Evolutionary conservation across 805 yeast genomes (phyloP).

Genomic region (Hanseniaspora valbyensis): DNA sequence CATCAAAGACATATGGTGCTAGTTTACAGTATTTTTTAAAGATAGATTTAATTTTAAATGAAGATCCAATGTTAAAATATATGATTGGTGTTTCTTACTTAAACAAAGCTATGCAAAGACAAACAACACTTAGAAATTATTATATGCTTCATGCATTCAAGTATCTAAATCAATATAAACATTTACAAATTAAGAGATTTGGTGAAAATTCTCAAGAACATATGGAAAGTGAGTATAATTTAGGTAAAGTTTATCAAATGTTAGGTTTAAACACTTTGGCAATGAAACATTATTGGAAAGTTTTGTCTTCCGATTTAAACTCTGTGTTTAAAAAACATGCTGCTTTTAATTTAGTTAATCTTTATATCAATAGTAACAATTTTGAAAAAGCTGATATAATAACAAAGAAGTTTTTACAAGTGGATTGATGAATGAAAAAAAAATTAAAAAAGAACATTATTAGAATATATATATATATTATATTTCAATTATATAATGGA

Average conservation of each 20-base stretch:
- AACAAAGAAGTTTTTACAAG: constrained; percentile 52
- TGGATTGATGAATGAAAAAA: constrained; percentile 31
- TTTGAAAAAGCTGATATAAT: constrained; percentile 48
- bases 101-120: constrained; percentile 85
- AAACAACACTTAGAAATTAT: constrained; percentile 72
- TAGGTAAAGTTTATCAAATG: constrained; percentile 77
- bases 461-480: neutral
- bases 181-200: constrained; percentile 34
- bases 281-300: constrained; percentile 58
- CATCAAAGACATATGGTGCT: constrained; percentile 73
- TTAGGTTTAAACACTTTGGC: constrained; percentile 71
- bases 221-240: constrained; percentile 72
- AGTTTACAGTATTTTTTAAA: constrained; percentile 67
- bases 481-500: no score
- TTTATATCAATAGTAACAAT: constrained; percentile 70
- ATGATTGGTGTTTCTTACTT: constrained; percentile 68
- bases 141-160: constrained; percentile 82
- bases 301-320: constrained; percentile 41
- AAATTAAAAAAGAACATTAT: no score
- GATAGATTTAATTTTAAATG: constrained; percentile 52
- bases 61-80: constrained; percentile 71
- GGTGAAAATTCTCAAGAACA: constrained; percentile 34
- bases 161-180: constrained; percentile 60
- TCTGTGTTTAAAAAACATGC: constrained; percentile 63
- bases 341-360: constrained; percentile 70